phyloP scores from a whole-genome alignment of 2,329 filamentous ascomycete genomes.

The Graphium sp. region DNA sequence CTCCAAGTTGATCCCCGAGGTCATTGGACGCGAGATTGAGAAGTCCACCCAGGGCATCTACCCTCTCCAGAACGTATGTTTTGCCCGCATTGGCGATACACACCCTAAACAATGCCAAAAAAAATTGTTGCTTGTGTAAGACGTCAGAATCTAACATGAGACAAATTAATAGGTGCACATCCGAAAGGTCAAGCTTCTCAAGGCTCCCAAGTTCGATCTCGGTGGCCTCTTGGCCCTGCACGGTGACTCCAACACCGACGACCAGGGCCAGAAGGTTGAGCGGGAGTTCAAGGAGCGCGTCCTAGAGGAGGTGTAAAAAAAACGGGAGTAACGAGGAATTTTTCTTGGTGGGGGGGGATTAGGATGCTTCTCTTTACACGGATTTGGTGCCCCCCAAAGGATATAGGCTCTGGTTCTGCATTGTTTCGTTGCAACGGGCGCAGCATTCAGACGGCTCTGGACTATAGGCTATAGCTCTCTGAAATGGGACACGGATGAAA shows the following conservation, averaged over 20 bases:
- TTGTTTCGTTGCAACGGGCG: too few species aligned
- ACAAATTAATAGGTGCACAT: slow-evolving; percentile 98
- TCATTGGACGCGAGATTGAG: slow-evolving; percentile 99
- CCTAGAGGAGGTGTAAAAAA: slow-evolving; percentile 74
- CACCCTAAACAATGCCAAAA: not conserved
- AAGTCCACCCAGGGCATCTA: slow-evolving; percentile 99
- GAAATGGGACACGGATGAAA: too few species aligned
- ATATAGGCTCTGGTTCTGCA: too few species aligned
- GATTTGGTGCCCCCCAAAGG: not conserved
- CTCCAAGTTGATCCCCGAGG: slow-evolving; percentile 97
- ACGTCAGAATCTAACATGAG: slow-evolving; percentile 14
- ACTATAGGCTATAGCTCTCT: too few species aligned
- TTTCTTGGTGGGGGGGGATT: not conserved
- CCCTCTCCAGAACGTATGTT: slow-evolving; percentile 89
- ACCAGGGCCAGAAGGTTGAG: slow-evolving; percentile 97
- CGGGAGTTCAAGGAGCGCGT: slow-evolving; percentile 98
- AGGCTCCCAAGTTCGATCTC: slow-evolving; percentile 97
- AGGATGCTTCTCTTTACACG: not conserved
- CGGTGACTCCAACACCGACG: slow-evolving; percentile 91
- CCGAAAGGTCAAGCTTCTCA: slow-evolving; percentile 99
- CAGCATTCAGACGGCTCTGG: too few species aligned
- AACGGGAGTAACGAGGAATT: not conserved
- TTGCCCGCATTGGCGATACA: too few species aligned
- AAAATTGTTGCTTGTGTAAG: not conserved
- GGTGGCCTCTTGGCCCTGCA: slow-evolving; percentile 91